phyloP scores from a whole-genome alignment of 306 rosid species.

The Fragaria nilgerrensis region DNA sequence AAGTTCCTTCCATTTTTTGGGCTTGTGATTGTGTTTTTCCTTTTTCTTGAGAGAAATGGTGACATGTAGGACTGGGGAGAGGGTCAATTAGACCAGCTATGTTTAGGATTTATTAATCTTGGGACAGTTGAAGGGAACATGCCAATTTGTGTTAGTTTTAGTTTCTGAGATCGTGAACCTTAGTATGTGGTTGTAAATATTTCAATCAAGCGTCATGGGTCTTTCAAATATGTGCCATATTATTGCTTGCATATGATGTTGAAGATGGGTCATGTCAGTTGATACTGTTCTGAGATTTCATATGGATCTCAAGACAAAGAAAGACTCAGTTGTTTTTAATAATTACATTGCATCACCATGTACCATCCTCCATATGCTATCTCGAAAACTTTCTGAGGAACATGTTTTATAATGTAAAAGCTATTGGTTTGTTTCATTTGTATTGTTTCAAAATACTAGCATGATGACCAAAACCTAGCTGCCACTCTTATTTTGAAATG shows the following conservation, averaged over 20 bases:
- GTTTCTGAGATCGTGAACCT: conserved; percentile 17
- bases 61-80: conserved; percentile 15
- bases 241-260: conserved; percentile 10
- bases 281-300: not conserved
- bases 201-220: conserved; percentile 17
- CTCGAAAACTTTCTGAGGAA: not conserved
- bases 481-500: not conserved
- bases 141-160: not conserved
- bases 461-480: not conserved
- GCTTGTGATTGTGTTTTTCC: conserved; percentile 13
- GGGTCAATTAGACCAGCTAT: conserved; percentile 1
- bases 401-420: not conserved
- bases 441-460: not conserved
- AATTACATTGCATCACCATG: not conserved
- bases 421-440: not conserved
- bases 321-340: not conserved
- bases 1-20: conserved; percentile 14
- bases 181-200: conserved; percentile 36
- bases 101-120: conserved; percentile 11
- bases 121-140: conserved; percentile 14
- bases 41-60: conserved; percentile 11
- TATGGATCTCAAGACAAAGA: not conserved
- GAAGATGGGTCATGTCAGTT: not conserved
- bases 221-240: conserved; percentile 3
- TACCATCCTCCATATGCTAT: not conserved